A percentile compares a stretch with the other conserved stretches of the same genome.
Evolutionary conservation across 106 monocot genomes (phyloP).

Genomic region (Cymbidium sinense): DNA sequence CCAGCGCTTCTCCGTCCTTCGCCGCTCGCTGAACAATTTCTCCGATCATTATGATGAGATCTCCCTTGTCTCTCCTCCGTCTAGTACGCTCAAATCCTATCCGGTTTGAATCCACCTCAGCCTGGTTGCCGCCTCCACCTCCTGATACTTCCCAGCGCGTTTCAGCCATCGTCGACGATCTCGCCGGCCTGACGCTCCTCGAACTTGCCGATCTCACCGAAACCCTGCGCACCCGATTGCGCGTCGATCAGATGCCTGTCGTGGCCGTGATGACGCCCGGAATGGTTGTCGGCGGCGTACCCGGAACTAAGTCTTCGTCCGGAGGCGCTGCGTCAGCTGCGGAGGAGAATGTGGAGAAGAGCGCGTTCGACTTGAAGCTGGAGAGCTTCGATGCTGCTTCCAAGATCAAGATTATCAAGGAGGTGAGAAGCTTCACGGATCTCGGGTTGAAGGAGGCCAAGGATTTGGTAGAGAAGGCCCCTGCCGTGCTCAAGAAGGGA

Average conservation of each 20-base stretch:
- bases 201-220: conserved; percentile 40
- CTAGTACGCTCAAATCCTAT: neutral
- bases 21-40: neutral
- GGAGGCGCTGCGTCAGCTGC: conserved; percentile 9
- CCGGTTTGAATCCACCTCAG: neutral
- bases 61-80: neutral
- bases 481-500: conserved; percentile 35
- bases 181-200: conserved; percentile 43
- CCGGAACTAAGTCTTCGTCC: neutral
- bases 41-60: neutral
- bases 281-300: conserved; percentile 11
- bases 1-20: neutral
- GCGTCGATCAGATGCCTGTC: conserved; percentile 38
- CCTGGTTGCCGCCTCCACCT: conserved; percentile 3
- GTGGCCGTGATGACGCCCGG: conserved; percentile 42
- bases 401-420: conserved; percentile 58
- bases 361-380: conserved; percentile 47
- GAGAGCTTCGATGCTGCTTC: conserved; percentile 38
- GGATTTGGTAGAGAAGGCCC: conserved; percentile 59
- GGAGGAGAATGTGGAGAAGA: conserved; percentile 45
- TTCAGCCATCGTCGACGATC: conserved; percentile 38
- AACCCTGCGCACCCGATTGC: conserved; percentile 34
- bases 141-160: conserved; percentile 26
- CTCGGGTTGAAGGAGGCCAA: conserved; percentile 59
- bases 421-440: conserved; percentile 42